phyloP scores from a whole-genome alignment of 2,329 filamentous ascomycete species.

The Tetracladium maxilliforme region DNA sequence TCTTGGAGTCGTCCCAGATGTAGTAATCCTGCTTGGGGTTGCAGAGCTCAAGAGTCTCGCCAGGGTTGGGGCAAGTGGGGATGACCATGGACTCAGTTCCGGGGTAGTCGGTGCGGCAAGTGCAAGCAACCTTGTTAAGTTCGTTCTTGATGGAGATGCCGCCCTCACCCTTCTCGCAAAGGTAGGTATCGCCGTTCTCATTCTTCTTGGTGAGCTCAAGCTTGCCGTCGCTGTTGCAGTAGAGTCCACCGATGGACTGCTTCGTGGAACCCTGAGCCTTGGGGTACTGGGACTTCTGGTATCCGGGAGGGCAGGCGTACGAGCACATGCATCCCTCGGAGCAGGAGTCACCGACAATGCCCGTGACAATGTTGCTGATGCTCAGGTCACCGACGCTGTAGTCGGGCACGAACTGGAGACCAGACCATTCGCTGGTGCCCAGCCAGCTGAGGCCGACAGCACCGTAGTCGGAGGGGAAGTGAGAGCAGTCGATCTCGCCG shows the following conservation, averaged over 20 bases:
- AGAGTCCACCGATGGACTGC: slow-evolving; percentile 78
- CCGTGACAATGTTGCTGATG: slow-evolving; percentile 53
- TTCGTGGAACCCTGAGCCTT: slow-evolving; percentile 58
- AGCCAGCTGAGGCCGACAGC: slow-evolving; percentile 58
- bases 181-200: slow-evolving; percentile 48
- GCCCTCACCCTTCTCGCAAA: slow-evolving; percentile 62
- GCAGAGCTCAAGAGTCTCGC: slow-evolving; percentile 49
- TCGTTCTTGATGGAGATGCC: slow-evolving; percentile 66
- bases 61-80: slow-evolving; percentile 49
- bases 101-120: slow-evolving; percentile 95
- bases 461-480: slow-evolving; percentile 72
- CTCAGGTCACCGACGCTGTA: slow-evolving; percentile 31
- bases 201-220: slow-evolving; percentile 69
- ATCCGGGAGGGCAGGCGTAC: slow-evolving; percentile 82
- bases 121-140: slow-evolving; percentile 46
- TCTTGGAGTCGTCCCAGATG: slow-evolving; percentile 56
- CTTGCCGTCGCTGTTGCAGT: slow-evolving; percentile 59
- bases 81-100: slow-evolving; percentile 82
- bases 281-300: slow-evolving; percentile 89
- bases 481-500: slow-evolving; percentile 52
- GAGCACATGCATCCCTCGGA: slow-evolving; percentile 61
- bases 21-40: slow-evolving; percentile 62
- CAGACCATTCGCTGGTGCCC: slow-evolving; percentile 59
- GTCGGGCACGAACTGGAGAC: slow-evolving; percentile 52
- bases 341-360: slow-evolving; percentile 46